Percentiles rank a stretch among this genome's conserved stretches.
Evolutionary conservation across 2,329 filamentous ascomycete species (phyloP).

Genomic region (Keithomyces neogunnii): DNA sequence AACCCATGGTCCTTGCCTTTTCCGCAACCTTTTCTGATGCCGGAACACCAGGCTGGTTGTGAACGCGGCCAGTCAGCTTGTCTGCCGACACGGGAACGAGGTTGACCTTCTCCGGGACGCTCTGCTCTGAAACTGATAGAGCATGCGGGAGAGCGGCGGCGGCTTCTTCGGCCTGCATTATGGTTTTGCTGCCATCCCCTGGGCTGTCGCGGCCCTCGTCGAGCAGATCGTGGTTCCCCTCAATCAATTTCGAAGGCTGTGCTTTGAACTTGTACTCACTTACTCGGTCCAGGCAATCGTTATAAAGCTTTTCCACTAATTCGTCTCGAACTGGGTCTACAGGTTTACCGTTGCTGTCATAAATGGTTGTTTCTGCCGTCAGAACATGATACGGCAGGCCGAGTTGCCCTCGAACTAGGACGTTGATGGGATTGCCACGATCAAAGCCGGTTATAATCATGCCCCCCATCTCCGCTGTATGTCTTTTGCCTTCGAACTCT

Average conservation of each 20-base stretch:
- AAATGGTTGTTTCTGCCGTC: constrained; percentile 74
- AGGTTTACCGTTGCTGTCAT: constrained; percentile 70
- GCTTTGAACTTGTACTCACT: constrained; percentile 82
- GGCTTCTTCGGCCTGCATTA: constrained; percentile 63
- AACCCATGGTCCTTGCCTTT: constrained; percentile 75
- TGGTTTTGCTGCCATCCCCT: constrained; percentile 60
- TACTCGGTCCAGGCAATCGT: constrained; percentile 86
- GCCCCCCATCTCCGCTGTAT: constrained; percentile 92
- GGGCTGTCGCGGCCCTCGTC: constrained; percentile 73
- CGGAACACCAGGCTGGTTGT: constrained; percentile 61
- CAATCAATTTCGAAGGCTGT: constrained; percentile 59
- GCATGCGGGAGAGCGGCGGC: constrained; percentile 51
- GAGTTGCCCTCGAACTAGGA: constrained; percentile 83
- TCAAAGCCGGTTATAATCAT: constrained; percentile 99
- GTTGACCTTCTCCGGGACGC: constrained; percentile 43
- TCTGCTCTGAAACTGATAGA: constrained; percentile 44
- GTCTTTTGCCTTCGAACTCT: constrained; percentile 49
- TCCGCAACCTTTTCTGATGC: constrained; percentile 65
- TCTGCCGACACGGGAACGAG: constrained; percentile 57
- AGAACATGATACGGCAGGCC: constrained; percentile 79
- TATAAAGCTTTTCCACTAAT: constrained; percentile 85
- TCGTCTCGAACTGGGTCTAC: constrained; percentile 74
- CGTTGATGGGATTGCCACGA: constrained; percentile 85
- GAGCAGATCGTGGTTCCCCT: constrained; percentile 76
- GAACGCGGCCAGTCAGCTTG: constrained; percentile 62